A percentile compares a stretch with the other conserved stretches of the same genome.
Conservation (phyloP, 139 green algal genomes). For the Volvox reticuliferus region DNA sequence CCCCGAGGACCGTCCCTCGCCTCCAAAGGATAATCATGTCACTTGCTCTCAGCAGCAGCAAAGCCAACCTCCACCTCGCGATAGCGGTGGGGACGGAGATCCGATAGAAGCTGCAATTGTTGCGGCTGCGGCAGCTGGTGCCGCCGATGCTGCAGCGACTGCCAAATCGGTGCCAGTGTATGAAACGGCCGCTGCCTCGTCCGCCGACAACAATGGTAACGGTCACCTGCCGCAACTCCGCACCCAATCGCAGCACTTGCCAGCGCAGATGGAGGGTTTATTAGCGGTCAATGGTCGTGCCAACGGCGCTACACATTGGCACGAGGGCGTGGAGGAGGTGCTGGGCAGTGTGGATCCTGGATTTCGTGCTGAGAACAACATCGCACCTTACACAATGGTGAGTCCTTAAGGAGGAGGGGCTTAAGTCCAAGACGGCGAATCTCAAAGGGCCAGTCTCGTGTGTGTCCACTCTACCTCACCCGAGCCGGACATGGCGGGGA, state of each 20-base stretch:
- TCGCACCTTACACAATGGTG: neutral
- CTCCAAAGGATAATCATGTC: neutral
- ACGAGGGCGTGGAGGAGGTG: neutral
- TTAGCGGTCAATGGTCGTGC: neutral
- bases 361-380: conserved; percentile 23
- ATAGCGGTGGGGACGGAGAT: too few relatives aligned
- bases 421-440: too few relatives aligned
- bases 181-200: neutral
- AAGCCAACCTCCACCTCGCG: too few relatives aligned
- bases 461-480: too few relatives aligned
- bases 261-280: neutral
- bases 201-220: conserved; percentile 3
- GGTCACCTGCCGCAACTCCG: neutral
- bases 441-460: too few relatives aligned
- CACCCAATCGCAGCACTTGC: neutral
- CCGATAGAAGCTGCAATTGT: too few relatives aligned
- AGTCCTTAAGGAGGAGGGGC: too few relatives aligned
- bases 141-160: neutral
- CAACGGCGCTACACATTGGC: conserved; percentile 1
- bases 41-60: neutral
- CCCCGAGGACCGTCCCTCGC: neutral
- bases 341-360: neutral
- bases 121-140: neutral
- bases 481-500: too few relatives aligned
- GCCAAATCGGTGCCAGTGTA: neutral